Evolutionary conservation across 2,329 filamentous ascomycete species (phyloP).

Genomic region (Talaromyces sp.): DNA sequence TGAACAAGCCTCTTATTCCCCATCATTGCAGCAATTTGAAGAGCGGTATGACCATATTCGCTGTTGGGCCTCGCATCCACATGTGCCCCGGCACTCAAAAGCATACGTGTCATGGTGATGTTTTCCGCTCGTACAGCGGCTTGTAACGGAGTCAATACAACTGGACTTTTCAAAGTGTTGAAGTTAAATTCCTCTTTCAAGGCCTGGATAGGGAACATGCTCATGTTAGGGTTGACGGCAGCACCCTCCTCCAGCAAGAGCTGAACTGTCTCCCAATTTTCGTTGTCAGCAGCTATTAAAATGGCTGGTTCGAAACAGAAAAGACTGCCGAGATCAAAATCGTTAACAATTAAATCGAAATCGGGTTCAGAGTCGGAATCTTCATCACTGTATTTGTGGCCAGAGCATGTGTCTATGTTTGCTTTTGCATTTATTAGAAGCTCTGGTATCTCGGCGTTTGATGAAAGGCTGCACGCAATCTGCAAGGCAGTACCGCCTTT

Average conservation of each 20-base stretch:
- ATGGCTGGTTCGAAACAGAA: slow-evolving; percentile 13
- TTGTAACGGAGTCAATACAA: slow-evolving; percentile 15
- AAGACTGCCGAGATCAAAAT: neutral
- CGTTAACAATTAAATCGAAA: neutral
- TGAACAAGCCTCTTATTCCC: slow-evolving; percentile 16
- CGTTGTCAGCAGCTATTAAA: slow-evolving; percentile 15
- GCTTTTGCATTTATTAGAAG: slow-evolving; percentile 14
- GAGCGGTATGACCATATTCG: slow-evolving; percentile 16
- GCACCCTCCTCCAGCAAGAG: slow-evolving; percentile 19
- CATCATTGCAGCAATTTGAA: slow-evolving; percentile 19
- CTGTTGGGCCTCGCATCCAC: slow-evolving; percentile 14
- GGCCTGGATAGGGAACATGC: slow-evolving; percentile 4
- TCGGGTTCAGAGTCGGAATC: neutral
- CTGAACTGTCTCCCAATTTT: slow-evolving; percentile 16
- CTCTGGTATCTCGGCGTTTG: slow-evolving; percentile 10
- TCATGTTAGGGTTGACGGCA: slow-evolving; percentile 16
- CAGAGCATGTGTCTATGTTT: slow-evolving; percentile 12
- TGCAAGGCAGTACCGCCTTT: slow-evolving; percentile 6
- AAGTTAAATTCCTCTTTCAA: slow-evolving; percentile 1
- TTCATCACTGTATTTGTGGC: neutral
- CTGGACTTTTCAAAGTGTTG: neutral
- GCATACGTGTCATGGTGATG: slow-evolving; percentile 16
- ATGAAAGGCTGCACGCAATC: slow-evolving; percentile 4
- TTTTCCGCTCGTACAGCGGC: slow-evolving; percentile 14
- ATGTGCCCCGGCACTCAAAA: slow-evolving; percentile 14